phyloP scores from a whole-genome alignment of 495 filamentous ascomycete species.

The Penicillium silybi region DNA sequence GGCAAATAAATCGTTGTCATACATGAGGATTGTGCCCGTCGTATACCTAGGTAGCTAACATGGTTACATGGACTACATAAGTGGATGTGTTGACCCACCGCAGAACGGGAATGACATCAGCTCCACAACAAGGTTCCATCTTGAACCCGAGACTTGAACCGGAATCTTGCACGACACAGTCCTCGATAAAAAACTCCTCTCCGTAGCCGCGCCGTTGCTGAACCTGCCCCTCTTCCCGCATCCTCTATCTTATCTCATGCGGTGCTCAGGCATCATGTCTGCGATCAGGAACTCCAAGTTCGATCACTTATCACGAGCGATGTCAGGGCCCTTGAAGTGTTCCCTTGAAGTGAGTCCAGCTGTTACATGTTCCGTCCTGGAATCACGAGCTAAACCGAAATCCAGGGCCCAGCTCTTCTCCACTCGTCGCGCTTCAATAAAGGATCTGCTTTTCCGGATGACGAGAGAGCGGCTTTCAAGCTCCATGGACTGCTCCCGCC shows the following conservation, averaged over 20 bases:
- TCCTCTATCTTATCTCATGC: neutral
- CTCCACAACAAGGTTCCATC: neutral
- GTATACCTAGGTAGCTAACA: too few relatives aligned
- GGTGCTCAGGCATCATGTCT: neutral
- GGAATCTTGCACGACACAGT: neutral
- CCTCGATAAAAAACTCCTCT: too few relatives aligned
- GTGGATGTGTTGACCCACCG: neutral
- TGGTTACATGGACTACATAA: too few relatives aligned
- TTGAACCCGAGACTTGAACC: neutral
- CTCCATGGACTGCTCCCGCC: conserved; percentile 69
- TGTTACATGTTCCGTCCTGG: neutral
- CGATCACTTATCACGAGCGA: conserved; percentile 57
- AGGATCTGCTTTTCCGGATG: conserved; percentile 67
- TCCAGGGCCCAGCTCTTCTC: conserved; percentile 59
- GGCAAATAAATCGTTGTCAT: too few relatives aligned
- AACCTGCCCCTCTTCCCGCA: neutral
- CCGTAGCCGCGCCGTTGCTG: neutral
- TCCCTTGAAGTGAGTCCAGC: conserved; percentile 25
- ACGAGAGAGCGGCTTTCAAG: conserved; percentile 66
- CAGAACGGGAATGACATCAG: neutral
- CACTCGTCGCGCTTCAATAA: conserved; percentile 76
- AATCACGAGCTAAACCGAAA: neutral
- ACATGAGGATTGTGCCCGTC: too few relatives aligned
- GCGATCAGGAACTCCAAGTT: conserved; percentile 36
- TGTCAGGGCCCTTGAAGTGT: conserved; percentile 58